Evolutionary conservation across 768 basidiomycete genomes (phyloP), one percentile per base, ranked within the genome.

Genomic region (Mycena latifolia): DNA sequence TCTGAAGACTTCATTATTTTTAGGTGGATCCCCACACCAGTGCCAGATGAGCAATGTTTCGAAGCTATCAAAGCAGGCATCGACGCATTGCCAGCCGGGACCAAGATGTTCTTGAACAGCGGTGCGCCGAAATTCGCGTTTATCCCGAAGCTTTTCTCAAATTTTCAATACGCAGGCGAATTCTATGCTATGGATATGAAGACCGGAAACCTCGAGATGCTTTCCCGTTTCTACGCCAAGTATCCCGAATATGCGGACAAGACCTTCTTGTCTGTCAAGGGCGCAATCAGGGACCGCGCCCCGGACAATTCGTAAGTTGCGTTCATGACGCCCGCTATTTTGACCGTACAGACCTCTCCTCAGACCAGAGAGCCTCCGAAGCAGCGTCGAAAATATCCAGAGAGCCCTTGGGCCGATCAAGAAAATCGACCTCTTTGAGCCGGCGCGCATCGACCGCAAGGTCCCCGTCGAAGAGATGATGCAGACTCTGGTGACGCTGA

Each of bases 381-480:
- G 45, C 12, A 86, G 88, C 59, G 78, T 89, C 20, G 75, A 80
- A 25, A 74, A 76, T 25, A 79, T 85, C 71, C 79, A 82, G 55
- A 76, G 74, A 3, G 78, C 79, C 15, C 78, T 90, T 7, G 81
- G 85, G 0, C 82, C 83, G 25, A 83, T 78, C 61, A 88, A 87
- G 77, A n/a, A 83, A 62, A 71, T 91, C 61, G 91, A 92, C 73
- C 74, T 92, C 3, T 92, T 85, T 74, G 77, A 90, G 73, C 76
- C 78, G 24, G 85, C 87, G 1, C 80, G 87, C 5, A 75, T 85
- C 17, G 86, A 87, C 41, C 68, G 69, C 9, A 80, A 74, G 1
- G 63, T 78, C 5, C 62, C 84, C 0, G 73, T 90, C 67, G 89
- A 90, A 74, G 80, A 85, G 7, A 69, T 73, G 1, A 79, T 83